Base-by-base conservation (phyloP, 805 yeast species). In the Saccharomycopsis capsularis region DNA sequence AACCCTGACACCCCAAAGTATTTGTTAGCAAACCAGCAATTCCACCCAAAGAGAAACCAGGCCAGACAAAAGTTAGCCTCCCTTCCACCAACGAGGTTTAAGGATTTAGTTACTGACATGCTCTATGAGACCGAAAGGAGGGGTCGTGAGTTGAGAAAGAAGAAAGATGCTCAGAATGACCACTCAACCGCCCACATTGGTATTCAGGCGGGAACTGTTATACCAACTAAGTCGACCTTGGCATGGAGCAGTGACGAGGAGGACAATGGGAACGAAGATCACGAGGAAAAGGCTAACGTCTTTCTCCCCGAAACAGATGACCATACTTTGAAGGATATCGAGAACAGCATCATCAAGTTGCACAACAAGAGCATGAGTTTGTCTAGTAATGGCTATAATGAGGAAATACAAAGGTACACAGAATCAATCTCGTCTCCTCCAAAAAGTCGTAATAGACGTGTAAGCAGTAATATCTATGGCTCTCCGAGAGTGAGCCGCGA, bases 41-140 rank as follows among this genome's bases (percentile, higher is more conserved):
- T 87, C 67, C 99, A 93, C 64, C 90, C 95, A 11, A 90, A 89
- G 62, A 77, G 99, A 60, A 95, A 93, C 62, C 95, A 89, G 64
- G 32, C 32, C 32, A 29, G 99, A 58, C 86, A 86, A 64, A 91
- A 90, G 66, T 74, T 93, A 57, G 83, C 96, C 3, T 79, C 85
- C 43, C 75, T 93, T 51, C 93, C 96, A 1, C 80, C 81, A 44
- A 64, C 81, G 2, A 68, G 98, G 53, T 93, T 93, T 68, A 82
- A 82, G 57, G 99, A 91, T 63, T 76, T 93, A 62, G 95, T 88
- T 18, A 81, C 85, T 50, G 99, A 93, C 63, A 89, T 93, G 39
- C 70, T 85, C 39, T 86, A 70, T 63, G 99, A 93, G 64, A 85
- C 89, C 44, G 88, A 84, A 59, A 76, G 96, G 59, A 70, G 96